Base-by-base conservation (phyloP, 768 basidiomycete species). In the Kwoniella mangroviensis region DNA sequence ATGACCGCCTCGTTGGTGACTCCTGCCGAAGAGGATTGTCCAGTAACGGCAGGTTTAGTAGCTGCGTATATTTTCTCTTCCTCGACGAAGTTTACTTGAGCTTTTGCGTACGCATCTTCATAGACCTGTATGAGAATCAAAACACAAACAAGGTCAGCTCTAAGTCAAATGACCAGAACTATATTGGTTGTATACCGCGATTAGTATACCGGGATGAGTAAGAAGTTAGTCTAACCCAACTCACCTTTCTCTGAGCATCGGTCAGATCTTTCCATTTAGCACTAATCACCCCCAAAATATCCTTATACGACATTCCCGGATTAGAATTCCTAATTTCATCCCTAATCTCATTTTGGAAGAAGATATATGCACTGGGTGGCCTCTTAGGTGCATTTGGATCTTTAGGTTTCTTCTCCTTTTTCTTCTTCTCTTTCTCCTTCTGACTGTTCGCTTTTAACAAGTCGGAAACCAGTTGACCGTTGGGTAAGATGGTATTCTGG, bases 361-460 rank as follows among this genome's bases (percentile, higher is more conserved):
- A 85, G 78, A 98, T 88, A 84, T 96, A 98, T 21, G 94, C 93
- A 7, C 92, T 92, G 15, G 93, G 87, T 28, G 96, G 95, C 10
- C 93, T 90, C 82, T 95, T 97, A 41, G 96, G 96, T 68, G 94
- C 94, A 83, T 94, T 91, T 21, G 94, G 94, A 78, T 98, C 95
- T 83, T 90, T 89, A 51, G 78, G 86, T 75, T 90, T 90, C 84
- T 90, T 93, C 67, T 85, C 85, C 74, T 85, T 85, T 81, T 89
- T 90, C 79, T 86, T 86, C 57, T 81, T 74, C 28, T 63, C 74
- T 19, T 72, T 78, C 22, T 26, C 58, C 41, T 54, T 67, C 17
- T 42, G 41, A 7, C 7, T 26, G 22, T 51, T 54, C 40, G 59
- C 52, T 15, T 45, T 12, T 0, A 64, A 19, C 0, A 12, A 19